phyloP scores from a whole-genome alignment of 2,329 filamentous ascomycete species.

The Penicillium paneum region DNA sequence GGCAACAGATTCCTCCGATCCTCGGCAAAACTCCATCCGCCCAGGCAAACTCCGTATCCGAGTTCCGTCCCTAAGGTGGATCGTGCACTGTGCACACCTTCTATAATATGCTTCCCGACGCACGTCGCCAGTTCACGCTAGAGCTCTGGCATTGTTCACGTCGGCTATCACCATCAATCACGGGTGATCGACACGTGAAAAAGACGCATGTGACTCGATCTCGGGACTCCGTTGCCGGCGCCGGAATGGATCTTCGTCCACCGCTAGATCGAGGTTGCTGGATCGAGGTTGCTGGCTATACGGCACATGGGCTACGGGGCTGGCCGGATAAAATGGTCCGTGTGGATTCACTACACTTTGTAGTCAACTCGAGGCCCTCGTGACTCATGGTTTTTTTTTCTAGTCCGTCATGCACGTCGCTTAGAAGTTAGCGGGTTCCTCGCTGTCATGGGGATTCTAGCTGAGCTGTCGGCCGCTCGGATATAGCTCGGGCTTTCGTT shows the following conservation, averaged over 20 bases:
- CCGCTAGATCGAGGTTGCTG: background rate
- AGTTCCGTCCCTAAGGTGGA: background rate
- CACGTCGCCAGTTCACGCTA: background rate
- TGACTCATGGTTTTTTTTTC: background rate
- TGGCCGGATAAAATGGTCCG: background rate
- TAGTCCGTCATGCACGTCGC: background rate
- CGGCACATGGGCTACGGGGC: background rate
- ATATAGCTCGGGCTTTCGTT: background rate
- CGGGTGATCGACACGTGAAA: conserved; percentile 2
- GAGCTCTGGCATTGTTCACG: background rate
- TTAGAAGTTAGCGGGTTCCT: background rate
- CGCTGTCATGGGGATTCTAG: background rate
- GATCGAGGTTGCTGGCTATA: background rate
- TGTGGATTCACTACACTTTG: background rate
- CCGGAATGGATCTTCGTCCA: background rate
- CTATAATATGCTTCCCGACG: background rate
- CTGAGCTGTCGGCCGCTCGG: background rate
- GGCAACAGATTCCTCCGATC: background rate
- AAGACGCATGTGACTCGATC: background rate
- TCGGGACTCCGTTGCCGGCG: background rate
- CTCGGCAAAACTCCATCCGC: background rate
- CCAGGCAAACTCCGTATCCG: background rate
- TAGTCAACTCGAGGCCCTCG: background rate
- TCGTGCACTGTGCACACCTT: background rate
- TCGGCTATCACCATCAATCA: background rate